A percentile compares a stretch with the other conserved stretches of the same genome.
Conservation (phyloP, 2,329 filamentous ascomycete genomes). For the Sarocladiaceae sp. region DNA sequence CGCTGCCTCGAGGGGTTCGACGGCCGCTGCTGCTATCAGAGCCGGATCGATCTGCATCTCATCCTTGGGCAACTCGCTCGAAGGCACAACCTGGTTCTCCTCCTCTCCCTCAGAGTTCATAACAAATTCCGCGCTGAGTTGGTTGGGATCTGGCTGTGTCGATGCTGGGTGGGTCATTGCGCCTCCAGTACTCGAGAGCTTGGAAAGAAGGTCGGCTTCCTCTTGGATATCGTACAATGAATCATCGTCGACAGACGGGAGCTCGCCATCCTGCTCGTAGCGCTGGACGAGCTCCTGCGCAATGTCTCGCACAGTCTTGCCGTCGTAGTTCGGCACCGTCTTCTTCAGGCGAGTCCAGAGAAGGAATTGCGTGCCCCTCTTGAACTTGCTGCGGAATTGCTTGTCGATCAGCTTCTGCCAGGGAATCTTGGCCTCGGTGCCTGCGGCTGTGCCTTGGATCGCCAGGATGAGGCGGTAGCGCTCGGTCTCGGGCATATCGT, state of each 20-base stretch:
- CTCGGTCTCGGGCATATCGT: conserved; percentile 35
- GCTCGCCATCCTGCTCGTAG: conserved; percentile 25
- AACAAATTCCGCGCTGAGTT: conserved; percentile 22
- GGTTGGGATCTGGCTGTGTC: neutral
- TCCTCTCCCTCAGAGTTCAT: conserved; percentile 22
- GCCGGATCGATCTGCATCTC: conserved; percentile 28
- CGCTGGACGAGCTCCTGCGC: conserved; percentile 28
- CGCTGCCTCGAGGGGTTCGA: conserved; percentile 12
- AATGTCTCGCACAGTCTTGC: conserved; percentile 26
- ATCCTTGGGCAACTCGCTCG: conserved; percentile 15
- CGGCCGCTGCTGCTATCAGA: conserved; percentile 13
- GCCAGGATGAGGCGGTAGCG: conserved; percentile 37
- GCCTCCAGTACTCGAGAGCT: conserved; percentile 1
- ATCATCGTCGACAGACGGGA: conserved; percentile 26
- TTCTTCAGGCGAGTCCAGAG: conserved; percentile 33
- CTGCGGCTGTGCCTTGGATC: conserved; percentile 34
- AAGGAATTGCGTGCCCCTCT: conserved; percentile 28
- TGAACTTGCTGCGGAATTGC: conserved; percentile 32
- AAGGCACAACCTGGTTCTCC: conserved; percentile 9
- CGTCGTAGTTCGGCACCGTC: conserved; percentile 24
- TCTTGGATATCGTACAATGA: conserved; percentile 23
- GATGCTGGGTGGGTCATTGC: conserved; percentile 3
- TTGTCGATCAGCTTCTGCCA: conserved; percentile 41
- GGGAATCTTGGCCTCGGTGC: conserved; percentile 39
- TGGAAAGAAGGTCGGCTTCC: conserved; percentile 20